phyloP scores from a whole-genome alignment of 768 basidiomycete species.

The Clavulina sp. region DNA sequence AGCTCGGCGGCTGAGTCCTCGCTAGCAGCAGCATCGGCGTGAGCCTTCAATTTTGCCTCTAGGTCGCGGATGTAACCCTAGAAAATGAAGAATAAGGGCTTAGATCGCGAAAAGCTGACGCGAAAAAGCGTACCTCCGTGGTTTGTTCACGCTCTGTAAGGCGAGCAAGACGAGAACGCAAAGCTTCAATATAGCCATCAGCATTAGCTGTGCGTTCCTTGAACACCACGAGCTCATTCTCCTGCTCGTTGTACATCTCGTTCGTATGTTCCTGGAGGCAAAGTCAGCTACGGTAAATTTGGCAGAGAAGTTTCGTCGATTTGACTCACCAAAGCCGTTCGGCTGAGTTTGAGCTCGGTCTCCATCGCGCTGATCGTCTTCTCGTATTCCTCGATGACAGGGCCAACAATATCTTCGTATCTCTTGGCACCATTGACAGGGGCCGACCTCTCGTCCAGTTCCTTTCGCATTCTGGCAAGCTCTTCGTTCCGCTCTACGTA shows the following conservation, averaged over 20 bases:
- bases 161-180: constrained; percentile 62
- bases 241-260: constrained; percentile 83
- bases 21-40: constrained; percentile 59
- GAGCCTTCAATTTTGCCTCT: constrained; percentile 76
- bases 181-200: constrained; percentile 75
- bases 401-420: constrained; percentile 88
- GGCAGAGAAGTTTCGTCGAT: neutral
- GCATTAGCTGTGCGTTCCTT: constrained; percentile 56
- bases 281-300: neutral
- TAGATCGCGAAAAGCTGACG: constrained; percentile 1
- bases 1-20: constrained; percentile 69
- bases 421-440: constrained; percentile 43
- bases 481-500: constrained; percentile 83
- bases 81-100: constrained; percentile 1
- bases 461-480: constrained; percentile 59
- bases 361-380: constrained; percentile 92
- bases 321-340: constrained; percentile 43
- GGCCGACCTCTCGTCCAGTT: constrained; percentile 53
- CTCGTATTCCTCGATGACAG: constrained; percentile 97
- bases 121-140: constrained; percentile 53
- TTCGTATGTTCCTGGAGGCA: constrained; percentile 50
- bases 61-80: constrained; percentile 88
- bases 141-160: constrained; percentile 76
- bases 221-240: constrained; percentile 52
- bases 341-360: constrained; percentile 72